phyloP scores from a whole-genome alignment of 495 filamentous ascomycete genomes.

The Thermochaetoides thermophila region DNA sequence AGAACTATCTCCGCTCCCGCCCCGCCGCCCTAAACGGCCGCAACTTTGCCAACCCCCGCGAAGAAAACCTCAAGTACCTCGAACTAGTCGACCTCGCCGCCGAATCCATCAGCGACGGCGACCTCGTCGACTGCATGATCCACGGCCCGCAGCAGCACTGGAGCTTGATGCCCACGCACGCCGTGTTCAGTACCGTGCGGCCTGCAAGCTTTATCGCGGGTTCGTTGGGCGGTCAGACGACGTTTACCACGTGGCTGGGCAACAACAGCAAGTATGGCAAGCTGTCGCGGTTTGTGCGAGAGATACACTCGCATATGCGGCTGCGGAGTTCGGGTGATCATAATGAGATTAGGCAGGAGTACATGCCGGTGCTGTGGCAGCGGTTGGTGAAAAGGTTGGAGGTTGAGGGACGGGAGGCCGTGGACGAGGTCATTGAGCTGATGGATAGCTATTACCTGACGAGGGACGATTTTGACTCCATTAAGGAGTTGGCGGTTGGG shows the following conservation, averaged over 20 bases:
- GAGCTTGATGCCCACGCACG: constrained; percentile 94
- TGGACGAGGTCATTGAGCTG: constrained; percentile 60
- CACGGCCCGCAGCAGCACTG: constrained; percentile 96
- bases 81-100: constrained; percentile 79
- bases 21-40: constrained; percentile 51
- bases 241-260: constrained; percentile 83
- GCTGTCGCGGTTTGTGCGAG: constrained; percentile 71
- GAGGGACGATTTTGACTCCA: constrained; percentile 81
- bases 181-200: constrained; percentile 86
- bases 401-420: constrained; percentile 56
- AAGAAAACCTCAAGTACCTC: constrained; percentile 61
- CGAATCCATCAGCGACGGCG: constrained; percentile 90
- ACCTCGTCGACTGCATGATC: constrained; percentile 95
- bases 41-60: constrained; percentile 33
- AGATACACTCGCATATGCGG: constrained; percentile 95
- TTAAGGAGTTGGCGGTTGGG: constrained; percentile 83
- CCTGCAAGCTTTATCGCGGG: constrained; percentile 87
- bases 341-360: constrained; percentile 86
- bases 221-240: constrained; percentile 39
- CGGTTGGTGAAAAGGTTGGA: constrained; percentile 57
- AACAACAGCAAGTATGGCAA: constrained; percentile 88
- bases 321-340: constrained; percentile 83
- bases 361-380: constrained; percentile 80
- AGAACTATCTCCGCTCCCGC: constrained; percentile 81
- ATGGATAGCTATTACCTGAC: constrained; percentile 99